Base-by-base conservation (phyloP, 2,329 filamentous ascomycete species). In the Blastomyces gilchristii region DNA sequence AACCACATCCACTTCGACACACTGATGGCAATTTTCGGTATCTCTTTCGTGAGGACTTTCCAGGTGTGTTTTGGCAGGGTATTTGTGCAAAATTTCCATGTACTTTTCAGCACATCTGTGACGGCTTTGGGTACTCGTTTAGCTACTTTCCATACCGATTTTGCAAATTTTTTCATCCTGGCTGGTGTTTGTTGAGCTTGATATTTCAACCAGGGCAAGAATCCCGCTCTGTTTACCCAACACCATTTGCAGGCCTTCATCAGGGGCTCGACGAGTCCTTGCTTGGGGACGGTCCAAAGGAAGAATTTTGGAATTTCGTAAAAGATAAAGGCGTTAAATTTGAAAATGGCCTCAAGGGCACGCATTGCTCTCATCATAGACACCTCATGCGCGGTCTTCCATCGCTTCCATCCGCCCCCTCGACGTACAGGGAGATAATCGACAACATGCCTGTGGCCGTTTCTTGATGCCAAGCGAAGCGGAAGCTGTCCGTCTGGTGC, bases 401-500 rank as follows among this genome's bases (percentile, higher is more conserved):
- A 61, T 53, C 59, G 45, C 34, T 34, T 53, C 59, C 59, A 61
- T 9, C 47, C 59, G 3, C 59, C 59, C 25, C 59, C 59, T 28
- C 59, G 59, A 34, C 59, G 59, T 18, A 31, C 31, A 11, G 59
- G 59, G 8, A 61, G 49, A 47, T 61, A 61, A 16, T 61, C 59
- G 47, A 61, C 59, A 12, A 61, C 59, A 61, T 61, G 59, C 14
- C 59, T 45, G 25, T 61, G 59, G 1, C 49, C 59, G 25, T 61
- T 61, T 28, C 41, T 37, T 5, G 47, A n/a, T 45, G 59, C 59
- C 18, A 61, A 54, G 31, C 59, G 59, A 41, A 61, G 59, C n/a
- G 59, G 47, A 54, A 61, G 59, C 37, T 61, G 18, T 22, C 59
- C 59, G 31, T 61, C 45, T 18, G 59, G 59, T 45, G 59, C 59